phyloP scores from a whole-genome alignment of 257 asterid species.

The Apocynum venetum region DNA sequence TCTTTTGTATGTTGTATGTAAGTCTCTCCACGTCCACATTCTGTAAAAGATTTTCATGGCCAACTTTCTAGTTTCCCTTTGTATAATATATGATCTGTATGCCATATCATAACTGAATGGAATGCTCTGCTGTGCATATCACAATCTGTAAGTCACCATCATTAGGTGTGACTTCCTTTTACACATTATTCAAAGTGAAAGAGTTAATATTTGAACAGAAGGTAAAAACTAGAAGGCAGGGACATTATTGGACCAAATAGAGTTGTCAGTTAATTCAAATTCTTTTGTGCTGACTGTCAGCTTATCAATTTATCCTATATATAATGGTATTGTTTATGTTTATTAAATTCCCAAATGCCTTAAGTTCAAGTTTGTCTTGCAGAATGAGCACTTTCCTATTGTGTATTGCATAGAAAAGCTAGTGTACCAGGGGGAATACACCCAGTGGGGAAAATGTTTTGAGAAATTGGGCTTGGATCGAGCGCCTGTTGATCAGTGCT shows the following conservation, averaged over 20 bases:
- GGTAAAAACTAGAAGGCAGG: neutral
- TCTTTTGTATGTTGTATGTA: neutral
- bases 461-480: constrained; percentile 68
- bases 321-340: neutral
- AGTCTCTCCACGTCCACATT: neutral
- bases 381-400: constrained; percentile 76
- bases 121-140: neutral
- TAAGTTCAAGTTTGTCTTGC: constrained; percentile 32
- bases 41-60: neutral
- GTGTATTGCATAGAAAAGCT: constrained; percentile 77
- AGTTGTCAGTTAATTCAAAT: neutral
- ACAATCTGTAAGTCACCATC: neutral
- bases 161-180: neutral
- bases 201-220: neutral
- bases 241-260: neutral
- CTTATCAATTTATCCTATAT: constrained; percentile 2
- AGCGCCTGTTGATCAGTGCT: constrained; percentile 54
- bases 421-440: constrained; percentile 54
- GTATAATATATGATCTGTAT: neutral
- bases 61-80: neutral
- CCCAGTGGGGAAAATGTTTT: constrained; percentile 79
- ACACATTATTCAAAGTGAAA: neutral
- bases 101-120: neutral
- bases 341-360: neutral
- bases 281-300: neutral